Evolutionary conservation across 192 early-diverging fungal genomes (phyloP).

Genomic region (Linderina pennispora): DNA sequence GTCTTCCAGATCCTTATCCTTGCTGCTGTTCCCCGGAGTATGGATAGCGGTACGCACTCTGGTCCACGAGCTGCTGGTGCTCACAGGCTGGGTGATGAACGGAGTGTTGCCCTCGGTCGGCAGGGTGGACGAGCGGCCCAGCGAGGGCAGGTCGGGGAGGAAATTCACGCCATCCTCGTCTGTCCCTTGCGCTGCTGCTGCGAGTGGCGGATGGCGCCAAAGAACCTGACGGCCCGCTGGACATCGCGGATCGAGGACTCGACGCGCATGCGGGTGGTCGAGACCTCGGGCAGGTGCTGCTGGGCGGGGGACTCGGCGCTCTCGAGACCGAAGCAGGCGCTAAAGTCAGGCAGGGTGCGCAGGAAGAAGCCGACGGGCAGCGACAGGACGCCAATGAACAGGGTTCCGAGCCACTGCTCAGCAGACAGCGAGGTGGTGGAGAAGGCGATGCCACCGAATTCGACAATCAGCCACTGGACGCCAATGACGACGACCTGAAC

Average conservation of each 20-base stretch:
- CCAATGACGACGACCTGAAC: slow-evolving; percentile 68
- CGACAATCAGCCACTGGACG: slow-evolving; percentile 79
- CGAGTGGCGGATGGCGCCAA: slow-evolving; percentile 48
- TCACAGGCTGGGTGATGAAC: slow-evolving; percentile 23
- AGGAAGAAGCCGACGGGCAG: slow-evolving; percentile 76
- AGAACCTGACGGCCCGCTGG: slow-evolving; percentile 41
- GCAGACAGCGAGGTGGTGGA: slow-evolving; percentile 62
- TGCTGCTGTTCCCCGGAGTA: too few species aligned
- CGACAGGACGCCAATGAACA: slow-evolving; percentile 74
- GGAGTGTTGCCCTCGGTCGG: slow-evolving; percentile 26
- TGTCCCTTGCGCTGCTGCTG: slow-evolving; percentile 16
- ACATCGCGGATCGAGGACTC: slow-evolving; percentile 44
- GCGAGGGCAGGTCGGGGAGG: background rate
- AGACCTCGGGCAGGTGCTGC: slow-evolving; percentile 45
- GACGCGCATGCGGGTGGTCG: slow-evolving; percentile 39
- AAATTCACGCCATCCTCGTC: too few species aligned
- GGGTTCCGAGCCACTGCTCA: slow-evolving; percentile 72
- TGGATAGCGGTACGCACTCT: slow-evolving; percentile 32
- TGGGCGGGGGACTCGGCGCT: slow-evolving; percentile 42
- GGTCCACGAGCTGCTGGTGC: slow-evolving; percentile 42
- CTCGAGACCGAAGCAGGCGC: slow-evolving; percentile 47
- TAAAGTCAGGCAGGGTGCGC: slow-evolving; percentile 72
- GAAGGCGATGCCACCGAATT: slow-evolving; percentile 87
- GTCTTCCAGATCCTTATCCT: too few species aligned
- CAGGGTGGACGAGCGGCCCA: slow-evolving; percentile 13